Base-by-base conservation (phyloP, 257 asterid genomes). In the Gentiana macrophylla region DNA sequence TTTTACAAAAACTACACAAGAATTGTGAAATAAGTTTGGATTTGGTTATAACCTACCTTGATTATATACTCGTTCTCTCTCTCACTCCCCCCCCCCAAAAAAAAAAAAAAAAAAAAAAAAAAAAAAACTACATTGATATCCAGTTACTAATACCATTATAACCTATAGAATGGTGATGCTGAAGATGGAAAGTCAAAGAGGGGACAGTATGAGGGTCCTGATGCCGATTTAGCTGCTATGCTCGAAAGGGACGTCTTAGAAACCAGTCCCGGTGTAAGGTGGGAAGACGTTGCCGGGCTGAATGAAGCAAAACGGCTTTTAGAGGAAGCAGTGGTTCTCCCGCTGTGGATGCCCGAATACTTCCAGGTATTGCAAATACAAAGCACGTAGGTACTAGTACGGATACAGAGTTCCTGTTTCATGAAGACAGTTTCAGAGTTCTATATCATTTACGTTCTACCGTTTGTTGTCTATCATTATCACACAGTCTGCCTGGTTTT, bases 291-390 rank as follows among this genome's bases (percentile, higher is more conserved):
- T 56, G 98, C 98, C 51, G 99, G 98, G 67, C 79, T 92, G 60
- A 81, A 74, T 61, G 98, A 92, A 77, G 98, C 98, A 51, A 92
- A 92, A 72, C 72, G 98, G 73, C 97, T 92, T 74, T 63, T 88
- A 41, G 98, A 92, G 80, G 98, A 92, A 80, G 98, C 98, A 68
- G 98, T 92, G 65, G 98, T 92, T 69, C 98, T 92, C 69, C 98
- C 98, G 12, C 64, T 92, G 15, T 92, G 93, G 97, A 92, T 92
- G 98, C 98, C 98, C 43, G 98, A 92, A 68, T 92, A 92, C 75
- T 92, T 92, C 74, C 97, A 92, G 98, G 98, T 91, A 77, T 62
- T 62, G 37, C 35, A 4, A 66, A 53, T 56, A 68, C 59, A 36
- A 62, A 37, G 38, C 35, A 12, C 37, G 46, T 37, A 66, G 63